Evolutionary conservation across 345 rosid species (phyloP), one percentile per base, ranked within the genome.

Genomic region (Sisymbrium irio): DNA sequence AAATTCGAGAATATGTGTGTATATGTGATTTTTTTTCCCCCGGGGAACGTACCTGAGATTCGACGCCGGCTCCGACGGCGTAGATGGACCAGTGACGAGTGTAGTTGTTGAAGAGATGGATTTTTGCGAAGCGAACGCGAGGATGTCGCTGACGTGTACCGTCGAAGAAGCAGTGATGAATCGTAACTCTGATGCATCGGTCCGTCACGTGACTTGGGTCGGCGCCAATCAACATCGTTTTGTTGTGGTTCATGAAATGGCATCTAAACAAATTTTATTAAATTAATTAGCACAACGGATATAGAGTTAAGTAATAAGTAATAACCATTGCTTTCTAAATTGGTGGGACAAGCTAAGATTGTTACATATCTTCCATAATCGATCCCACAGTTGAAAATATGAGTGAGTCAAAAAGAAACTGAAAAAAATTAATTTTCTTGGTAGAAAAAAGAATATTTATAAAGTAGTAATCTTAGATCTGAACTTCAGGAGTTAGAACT

Each of bases 151-250:
- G 98, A 18, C 90, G 79, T 40, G 98, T 95, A 40, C 91, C 93
- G 62, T 90, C 88, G 3, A 96, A 96, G 74, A 96, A 96, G 65
- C 98, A 96, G 79, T 90, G 99, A 75, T 96, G 99, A 73, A 92
- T 96, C 39, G 97, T 92, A 61, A 92, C 91, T 62, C 89, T 78
- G 15, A 92, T 90, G 73, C 95, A 89, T 76, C 98, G 84, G 72
- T 95, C 98, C 62, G 79, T 82, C 39, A 83, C 58, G 27, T 92
- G 88, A 42, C 96, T 80, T 20, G 96, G 83, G 65, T 96, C 93
- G 39, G 93, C 94, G 72, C 99, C 98, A 20, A 96, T 90, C 58
- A 92, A 88, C 65, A 96, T 85, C 1, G 95, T 86, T 83, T 96
- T 92, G 82, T 96, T 87, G 69, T 96, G 99, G 25, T 85, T 77